These are phyloP conservation scores for Starmerella apis DNA, from an alignment of 805 yeast genomes.

Conservation along the genomic window DNA sequence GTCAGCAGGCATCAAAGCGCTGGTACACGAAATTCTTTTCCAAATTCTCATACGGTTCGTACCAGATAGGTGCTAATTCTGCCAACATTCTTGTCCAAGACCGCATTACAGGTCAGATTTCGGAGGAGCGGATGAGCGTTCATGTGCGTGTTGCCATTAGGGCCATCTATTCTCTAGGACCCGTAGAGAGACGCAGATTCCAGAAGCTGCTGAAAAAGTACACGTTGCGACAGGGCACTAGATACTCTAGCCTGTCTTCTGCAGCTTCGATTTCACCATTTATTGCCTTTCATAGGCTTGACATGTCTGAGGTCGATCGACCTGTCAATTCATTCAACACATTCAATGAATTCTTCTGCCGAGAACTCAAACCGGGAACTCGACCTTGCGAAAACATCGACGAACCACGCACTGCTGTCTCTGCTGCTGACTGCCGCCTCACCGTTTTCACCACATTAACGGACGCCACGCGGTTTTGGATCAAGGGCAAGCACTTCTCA, in stretches of 20 bases:
- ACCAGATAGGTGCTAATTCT: slow-evolving; percentile 75
- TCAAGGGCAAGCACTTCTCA: slow-evolving; percentile 72
- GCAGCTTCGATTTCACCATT: slow-evolving; percentile 60
- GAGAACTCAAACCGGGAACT: slow-evolving; percentile 60
- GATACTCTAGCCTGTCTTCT: slow-evolving; percentile 66
- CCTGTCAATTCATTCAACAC: slow-evolving; percentile 47
- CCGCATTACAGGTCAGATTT: slow-evolving; percentile 72
- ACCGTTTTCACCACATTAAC: slow-evolving; percentile 52
- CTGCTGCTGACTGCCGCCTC: slow-evolving; percentile 84
- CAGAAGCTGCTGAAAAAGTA: slow-evolving; percentile 59
- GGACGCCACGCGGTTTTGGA: slow-evolving; percentile 70
- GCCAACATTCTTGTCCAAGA: slow-evolving; percentile 94
- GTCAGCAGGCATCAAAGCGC: slow-evolving; percentile 70
- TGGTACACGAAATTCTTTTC: slow-evolving; percentile 81
- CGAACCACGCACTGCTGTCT: slow-evolving; percentile 44
- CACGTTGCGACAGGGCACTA: slow-evolving; percentile 71
- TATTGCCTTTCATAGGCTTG: slow-evolving; percentile 70
- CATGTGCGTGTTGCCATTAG: slow-evolving; percentile 83
- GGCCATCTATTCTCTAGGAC: slow-evolving; percentile 68
- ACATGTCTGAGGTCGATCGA: slow-evolving; percentile 55
- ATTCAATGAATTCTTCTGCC: slow-evolving; percentile 82
- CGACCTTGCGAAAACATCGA: slow-evolving; percentile 56
- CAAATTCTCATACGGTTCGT: slow-evolving; percentile 79
- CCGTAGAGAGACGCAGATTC: slow-evolving; percentile 70
- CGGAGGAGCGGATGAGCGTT: slow-evolving; percentile 86